phyloP scores from a whole-genome alignment of 2,329 filamentous ascomycete species.

The Teratosphaeria gauchensis region DNA sequence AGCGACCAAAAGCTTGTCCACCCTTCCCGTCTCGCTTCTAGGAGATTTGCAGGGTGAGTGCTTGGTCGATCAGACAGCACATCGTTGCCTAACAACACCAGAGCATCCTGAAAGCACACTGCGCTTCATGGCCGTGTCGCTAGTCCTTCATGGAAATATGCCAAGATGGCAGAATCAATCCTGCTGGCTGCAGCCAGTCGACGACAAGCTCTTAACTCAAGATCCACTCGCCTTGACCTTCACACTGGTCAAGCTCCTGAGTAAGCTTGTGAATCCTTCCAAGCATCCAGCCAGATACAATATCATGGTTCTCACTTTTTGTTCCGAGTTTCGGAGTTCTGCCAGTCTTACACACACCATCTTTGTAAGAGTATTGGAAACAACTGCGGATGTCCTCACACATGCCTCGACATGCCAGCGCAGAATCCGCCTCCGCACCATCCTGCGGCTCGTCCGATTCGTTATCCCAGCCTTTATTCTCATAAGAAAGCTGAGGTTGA shows the following conservation, averaged over 20 bases:
- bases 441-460: constrained; percentile 7
- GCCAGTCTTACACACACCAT: not conserved
- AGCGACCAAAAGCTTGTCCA: not conserved
- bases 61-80: too few species aligned
- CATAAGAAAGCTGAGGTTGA: constrained; percentile 12
- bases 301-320: not conserved
- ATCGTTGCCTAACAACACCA: too few species aligned
- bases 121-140: too few species aligned
- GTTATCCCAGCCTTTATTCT: constrained; percentile 19
- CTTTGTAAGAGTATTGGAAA: not conserved
- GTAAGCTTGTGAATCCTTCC: not conserved
- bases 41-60: not conserved
- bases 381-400: not conserved
- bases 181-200: not conserved
- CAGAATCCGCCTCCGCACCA: not conserved
- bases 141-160: too few species aligned
- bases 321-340: not conserved
- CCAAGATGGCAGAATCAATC: too few species aligned
- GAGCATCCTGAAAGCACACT: too few species aligned
- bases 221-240: not conserved
- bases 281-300: not conserved
- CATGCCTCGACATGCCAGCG: not conserved
- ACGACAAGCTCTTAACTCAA: not conserved
- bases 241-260: not conserved
- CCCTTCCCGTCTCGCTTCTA: not conserved